A percentile compares a stretch with the other conserved stretches of the same genome.
Evolutionary conservation across 176 grass and related monocot genomes (phyloP).

Genomic region (Carex kokanica): DNA sequence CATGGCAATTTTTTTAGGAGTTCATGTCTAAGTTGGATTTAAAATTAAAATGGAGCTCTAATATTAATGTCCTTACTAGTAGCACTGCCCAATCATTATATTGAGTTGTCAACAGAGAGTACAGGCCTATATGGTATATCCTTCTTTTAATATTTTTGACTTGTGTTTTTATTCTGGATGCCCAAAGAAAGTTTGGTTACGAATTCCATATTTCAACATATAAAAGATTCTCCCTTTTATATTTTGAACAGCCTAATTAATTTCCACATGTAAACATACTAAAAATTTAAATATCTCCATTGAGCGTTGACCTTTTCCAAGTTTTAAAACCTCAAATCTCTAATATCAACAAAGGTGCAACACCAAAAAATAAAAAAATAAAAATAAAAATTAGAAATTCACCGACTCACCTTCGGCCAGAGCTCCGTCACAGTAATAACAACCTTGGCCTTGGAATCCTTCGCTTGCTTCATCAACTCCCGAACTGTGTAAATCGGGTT

Average conservation of each 20-base stretch:
- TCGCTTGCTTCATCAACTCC: constrained; percentile 74
- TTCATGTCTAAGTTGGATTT: background rate
- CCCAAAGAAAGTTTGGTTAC: no score
- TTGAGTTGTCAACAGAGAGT: background rate
- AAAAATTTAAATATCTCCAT: background rate
- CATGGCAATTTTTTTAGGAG: background rate
- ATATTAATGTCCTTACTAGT: background rate
- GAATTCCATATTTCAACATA: no score
- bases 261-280: background rate
- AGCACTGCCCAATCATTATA: background rate
- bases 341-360: background rate
- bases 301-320: background rate
- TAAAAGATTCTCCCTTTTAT: no score
- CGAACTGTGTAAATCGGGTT: constrained; percentile 66
- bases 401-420: constrained; percentile 34
- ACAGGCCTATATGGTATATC: background rate
- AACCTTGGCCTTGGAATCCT: constrained; percentile 46
- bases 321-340: background rate
- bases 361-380: no score
- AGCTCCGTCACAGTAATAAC: constrained; percentile 57
- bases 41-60: background rate
- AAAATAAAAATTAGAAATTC: background rate
- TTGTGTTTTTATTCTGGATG: background rate
- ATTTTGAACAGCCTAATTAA: background rate
- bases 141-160: background rate